Evolutionary conservation across 2,329 filamentous ascomycete species (phyloP), one percentile per base, ranked within the genome.

Genomic region (Apiospora rasikravindrae): DNA sequence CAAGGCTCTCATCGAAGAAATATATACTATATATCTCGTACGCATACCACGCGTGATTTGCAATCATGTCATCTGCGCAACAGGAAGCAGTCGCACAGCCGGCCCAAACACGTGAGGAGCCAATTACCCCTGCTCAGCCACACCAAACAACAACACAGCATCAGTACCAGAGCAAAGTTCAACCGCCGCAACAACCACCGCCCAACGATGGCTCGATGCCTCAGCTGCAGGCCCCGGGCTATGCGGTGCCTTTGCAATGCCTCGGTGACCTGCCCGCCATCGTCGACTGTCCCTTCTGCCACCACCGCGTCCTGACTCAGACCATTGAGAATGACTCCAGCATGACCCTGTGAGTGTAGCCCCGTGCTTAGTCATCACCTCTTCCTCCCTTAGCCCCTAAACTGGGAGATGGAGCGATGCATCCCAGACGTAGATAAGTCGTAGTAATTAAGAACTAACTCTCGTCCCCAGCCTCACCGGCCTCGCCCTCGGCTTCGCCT

Each of bases 221-320:
- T 7, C 67, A 45, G 26, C 16, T 69, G 67, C 44, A 47, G 67
- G 67, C 44, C 1, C 47, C 26, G 2, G 44, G 67, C 3, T 69
- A 69, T 16, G 44, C 67, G 26, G 26, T 49, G 10, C 44, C 67
- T 24, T 24, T 69, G 19, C 67, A 69, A 7, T 69, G 67, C 24
- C 67, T 69, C 16, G 16, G 13, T 16, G 44, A 49, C 44, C 24
- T 33, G 47, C 70, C 73, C 3, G 73, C 73, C 26, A n/a, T 71
- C 40, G 71, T 74, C 26, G 70, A 74, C 70, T 74, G 73, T 16
- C 73, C 73, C 6, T 74, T 71, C 69, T 74, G 73, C 61, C 29
- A 67, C 22, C 44, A 61, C 14, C 57, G 70, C 22, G 70, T 47
- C 26, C 73, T 68, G 67, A 74, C 73, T 14, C 64, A 72, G 5